Base-by-base conservation (phyloP, 192 early-diverging fungal species). In the Oehlia diaphana region DNA sequence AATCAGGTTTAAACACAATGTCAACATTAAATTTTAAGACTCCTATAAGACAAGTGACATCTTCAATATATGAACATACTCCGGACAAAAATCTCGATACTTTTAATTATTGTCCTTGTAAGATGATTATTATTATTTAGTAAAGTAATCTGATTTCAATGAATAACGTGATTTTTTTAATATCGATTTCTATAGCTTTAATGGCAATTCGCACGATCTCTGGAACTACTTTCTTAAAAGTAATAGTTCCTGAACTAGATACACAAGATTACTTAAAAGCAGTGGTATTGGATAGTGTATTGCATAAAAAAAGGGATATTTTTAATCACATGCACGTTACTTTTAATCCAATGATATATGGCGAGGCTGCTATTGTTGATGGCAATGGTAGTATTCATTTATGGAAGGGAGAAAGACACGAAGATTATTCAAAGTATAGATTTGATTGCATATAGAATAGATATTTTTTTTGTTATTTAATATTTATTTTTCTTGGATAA, bases 341-440 rank as follows among this genome's bases (percentile, higher is more conserved):
- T 5, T 79, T 79, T 62, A 79, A 79, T 63, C 77, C 77, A 16
- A 44, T 33, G 23, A 33, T 79, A 42, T 79, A 71, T 63, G 77
- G 77, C 23, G 77, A 79, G 33, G 77, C 77, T n/a, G 77, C 68
- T 8, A 79, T 79, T 9, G 19, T 71, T 14, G 68, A 79, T 79
- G 49, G 31, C 14, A 37, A 37, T 71, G 77, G 68, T 44, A 50
- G 77, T 42, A 28, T 71, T 23, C 44, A 79, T 79, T 9, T 79
- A 62, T 79, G 77, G 77, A 69, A n/a, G 47, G 65, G 44, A 16
- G 58, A 79, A 53, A 69, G 77, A 63, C 4, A 26, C 39, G 12
- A 53, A 73, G 21, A 10, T 44, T 21, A 35, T 39, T 19, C 39
- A 16, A 35, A 42, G 68, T 70, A 70, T 2, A 47, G 44, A 47